Base-by-base conservation (phyloP, 2,329 filamentous ascomycete species). In the Neocatenulostroma microsporum region DNA sequence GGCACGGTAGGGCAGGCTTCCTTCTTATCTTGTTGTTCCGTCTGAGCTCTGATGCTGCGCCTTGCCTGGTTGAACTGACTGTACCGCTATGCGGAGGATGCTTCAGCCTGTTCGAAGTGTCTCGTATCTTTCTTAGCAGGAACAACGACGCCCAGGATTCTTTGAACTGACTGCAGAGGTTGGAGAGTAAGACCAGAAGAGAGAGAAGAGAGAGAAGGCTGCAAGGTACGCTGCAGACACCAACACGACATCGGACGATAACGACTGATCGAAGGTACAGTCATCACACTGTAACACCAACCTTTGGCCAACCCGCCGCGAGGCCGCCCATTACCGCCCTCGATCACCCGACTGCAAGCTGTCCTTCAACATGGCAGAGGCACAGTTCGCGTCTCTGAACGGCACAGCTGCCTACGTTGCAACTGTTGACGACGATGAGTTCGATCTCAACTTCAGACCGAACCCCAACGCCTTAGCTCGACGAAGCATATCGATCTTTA, bases 401-500 rank as follows among this genome's bases (percentile, higher is more conserved):
- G 31, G 25, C 13, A 27, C 31, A 21, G 19, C 21, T n/a, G 12
- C 18, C 14, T 31, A 25, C 19, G 20, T 18, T 11, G n/a, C 19
- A n/a, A 5, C 34, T n/a, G 15, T 21, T 12, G 24, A 23, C n/a
- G 8, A 19, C 10, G 20, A 24, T 30, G 14, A 26, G 13, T 26
- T 30, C 19, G 13, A 23, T 15, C 18, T 31, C 26, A 9, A 26
- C 34, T 32, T 30, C 11, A 15, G 21, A 24, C 39, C 34, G 18
- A 31, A 34, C 30, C 13, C 32, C 10, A 27, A 30, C 7, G 14
- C 31, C 15, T 42, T 40, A 12, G 40, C 48, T 18, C 41, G 56
- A 37, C 47, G 57, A 28, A 58, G 51, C 42, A 48, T 53, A 17
- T 61, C 57, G 5, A 60, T 62, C 44, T 62, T 62, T 42, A 60